Evolutionary conservation across 1,284 basidiomycete species (phyloP), one percentile per base, ranked within the genome.

Genomic region (Hypsizygus ulmarius): DNA sequence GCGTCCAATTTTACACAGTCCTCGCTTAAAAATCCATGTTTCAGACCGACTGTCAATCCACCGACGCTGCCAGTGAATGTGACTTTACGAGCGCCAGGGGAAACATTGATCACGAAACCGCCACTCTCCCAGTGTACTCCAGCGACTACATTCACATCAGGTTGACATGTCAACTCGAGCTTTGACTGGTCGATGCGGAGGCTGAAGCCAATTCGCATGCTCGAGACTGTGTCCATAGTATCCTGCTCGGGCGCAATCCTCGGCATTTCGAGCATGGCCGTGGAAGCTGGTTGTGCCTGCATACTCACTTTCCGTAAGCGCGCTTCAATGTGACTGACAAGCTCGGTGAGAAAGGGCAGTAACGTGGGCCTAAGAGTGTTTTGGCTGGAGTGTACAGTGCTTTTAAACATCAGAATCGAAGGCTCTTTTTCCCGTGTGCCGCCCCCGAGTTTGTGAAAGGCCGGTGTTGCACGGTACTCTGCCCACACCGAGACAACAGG

Each of bases 71-170:
- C 90, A 0, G 86, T 83, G 55, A 94, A 82, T 4, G 82, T 80
- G 15, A 90, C 75, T 32, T 78, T 79, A 15, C 81, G 77, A 38
- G 79, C 80, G 8, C 84, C 84, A 1, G 90, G 85, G 19, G 84
- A 81, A 12, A 90, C 74, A 53, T 82, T 88, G 30, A 93, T 64
- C 32, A 93, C 71, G 59, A 96, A 93, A 0, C 93, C 93, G 30
- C 93, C 93, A 56, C 88, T 94, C 50, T 94, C 85, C 93, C 93
- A 97, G 42, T 90, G 80, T 27, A 96, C 64, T 2, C 85, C 86
- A 14, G 89, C 90, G 34, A 89, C 77, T 11, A 95, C 93, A 55
- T 93, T 92, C 40, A 92, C 91, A 59, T 93, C 90, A 0, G 91
- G 90, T 48, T 85, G 83, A 57, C 93, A 96, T 1, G 87, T 91